Evolutionary conservation across 1,284 basidiomycete genomes (phyloP).

Genomic region (Naganishia sp.): DNA sequence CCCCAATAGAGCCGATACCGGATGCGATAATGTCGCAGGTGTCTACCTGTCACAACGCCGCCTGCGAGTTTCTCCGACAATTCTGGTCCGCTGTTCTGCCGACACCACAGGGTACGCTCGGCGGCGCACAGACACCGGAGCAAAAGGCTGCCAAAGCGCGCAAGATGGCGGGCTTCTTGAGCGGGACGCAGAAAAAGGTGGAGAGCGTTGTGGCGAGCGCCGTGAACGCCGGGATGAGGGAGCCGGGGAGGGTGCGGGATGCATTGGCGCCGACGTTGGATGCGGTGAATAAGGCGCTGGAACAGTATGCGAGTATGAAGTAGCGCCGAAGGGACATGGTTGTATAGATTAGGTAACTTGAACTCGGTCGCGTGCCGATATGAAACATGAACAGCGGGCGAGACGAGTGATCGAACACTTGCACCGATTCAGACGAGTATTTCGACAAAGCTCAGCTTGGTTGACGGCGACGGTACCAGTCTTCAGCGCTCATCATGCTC

Average conservation of each 20-base stretch:
- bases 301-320: conserved; percentile 36
- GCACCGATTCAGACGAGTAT: no score
- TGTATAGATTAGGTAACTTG: no score
- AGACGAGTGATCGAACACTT: conserved; percentile 15
- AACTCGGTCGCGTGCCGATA: neutral
- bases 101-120: conserved; percentile 61
- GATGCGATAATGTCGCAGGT: conserved; percentile 75
- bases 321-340: neutral
- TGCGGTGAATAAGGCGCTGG: conserved; percentile 74
- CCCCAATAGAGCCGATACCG: conserved; percentile 71
- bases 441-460: no score
- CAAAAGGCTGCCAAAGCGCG: conserved; percentile 71
- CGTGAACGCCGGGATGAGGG: conserved; percentile 63
- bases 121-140: conserved; percentile 37
- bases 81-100: conserved; percentile 91
- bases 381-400: conserved; percentile 11
- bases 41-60: conserved; percentile 83
- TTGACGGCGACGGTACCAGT: neutral
- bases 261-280: conserved; percentile 76
- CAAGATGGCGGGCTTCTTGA: conserved; percentile 81
- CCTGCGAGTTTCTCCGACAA: conserved; percentile 93
- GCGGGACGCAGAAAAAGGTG: conserved; percentile 76
- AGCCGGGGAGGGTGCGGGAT: conserved; percentile 62
- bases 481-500: neutral
- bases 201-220: conserved; percentile 70